Base-by-base conservation (phyloP, 352 stramenopile species). In the Pythium dissotocum region DNA sequence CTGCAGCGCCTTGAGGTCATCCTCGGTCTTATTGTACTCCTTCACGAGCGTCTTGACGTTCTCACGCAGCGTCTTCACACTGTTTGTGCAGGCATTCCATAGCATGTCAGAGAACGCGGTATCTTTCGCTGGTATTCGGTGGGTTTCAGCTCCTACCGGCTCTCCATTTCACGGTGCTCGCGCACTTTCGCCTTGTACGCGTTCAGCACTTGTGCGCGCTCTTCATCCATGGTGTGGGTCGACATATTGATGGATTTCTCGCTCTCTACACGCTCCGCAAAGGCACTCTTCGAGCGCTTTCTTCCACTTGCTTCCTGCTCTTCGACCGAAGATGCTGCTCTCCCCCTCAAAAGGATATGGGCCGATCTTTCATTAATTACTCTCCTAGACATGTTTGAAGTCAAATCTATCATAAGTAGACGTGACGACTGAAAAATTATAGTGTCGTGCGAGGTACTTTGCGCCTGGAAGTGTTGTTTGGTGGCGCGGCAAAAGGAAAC, bases 11-110 rank as follows among this genome's bases (percentile, higher is more conserved):
- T 98, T 98, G 48, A 99, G 88, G 75, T 99, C 97, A 62, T 99
- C 95, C 73, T 99, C 97, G 36, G 98, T 99, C 87, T 99, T 99
- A 85, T 99, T 97, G 81, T 98, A 99, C 60, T 99, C 94, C 61
- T 91, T 94, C 38, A 98, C 90, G 7, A 99, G 87, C 32, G 87
- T 85, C 71, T 98, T 98, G 38, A 98, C 92, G 71, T 99, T 97
- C 70, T 98, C 90, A 42, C 97, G 91, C 87, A 99, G 97, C 68
- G 88, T 95, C 84, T 99, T 99, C 30, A 99, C 86, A 42, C 96
- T 97, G 30, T 24, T 24, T 24, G 21, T 24, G 21, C 0, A 24
- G 21, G 21, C 21, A 24, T 24, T 24, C 21, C 21, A 24, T 24
- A 24, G 21, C 55, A 49, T 62, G 58, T 64, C 18, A 65, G 42